Evolutionary conservation across 169 alveolate genomes (phyloP), one percentile per base, ranked within the genome.

Genomic region (Plasmodium cynomolgi): DNA sequence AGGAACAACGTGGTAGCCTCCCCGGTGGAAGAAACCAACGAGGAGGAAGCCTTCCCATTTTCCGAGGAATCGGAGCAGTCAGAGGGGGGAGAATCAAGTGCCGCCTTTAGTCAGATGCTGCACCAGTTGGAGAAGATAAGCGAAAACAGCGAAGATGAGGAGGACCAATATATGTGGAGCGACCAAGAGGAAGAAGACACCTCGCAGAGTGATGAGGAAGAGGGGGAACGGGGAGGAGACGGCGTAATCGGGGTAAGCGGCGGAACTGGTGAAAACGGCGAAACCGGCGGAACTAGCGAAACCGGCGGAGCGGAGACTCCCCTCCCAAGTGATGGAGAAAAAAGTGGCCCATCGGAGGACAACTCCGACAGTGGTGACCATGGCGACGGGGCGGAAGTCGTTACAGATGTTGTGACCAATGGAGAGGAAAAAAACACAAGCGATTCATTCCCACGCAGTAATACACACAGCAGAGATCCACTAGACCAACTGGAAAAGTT

Each of bases 41-140:
- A 15, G 8, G 81, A 62, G 47, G 39, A 83, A 23, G 71, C 31
- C 17, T 84, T 84, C 56, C 9, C 79, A 41, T 84, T 84, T 72
- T 84, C 93, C 1, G 93, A 84, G 15, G 93, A 84, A 13, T 84
- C 93, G 11, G 93, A 83, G 68, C 73, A 81, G 23, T 37, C 56
- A 29, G 93, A 84, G 23, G 84, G 23, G 58, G 72, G 34, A 13
- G 74, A 62, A 73, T 50, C 37, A 44, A 29, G 9, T 34, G 84
- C 26, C 41, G 33, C 37, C 26, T 7, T 29, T 33, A 20, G 34
- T 31, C 26, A 82, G 54, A 20, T 81, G 68, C 4, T 81, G 58
- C 20, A 50, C 20, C 50, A 81, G 31, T 41, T 81, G 58, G 86
- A 81, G 20, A n/a, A n/a, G 33, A 31, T n/a, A 37, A 20, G 33